phyloP scores from a whole-genome alignment of 768 basidiomycete genomes.

The Hypsizygus marmoreus region DNA sequence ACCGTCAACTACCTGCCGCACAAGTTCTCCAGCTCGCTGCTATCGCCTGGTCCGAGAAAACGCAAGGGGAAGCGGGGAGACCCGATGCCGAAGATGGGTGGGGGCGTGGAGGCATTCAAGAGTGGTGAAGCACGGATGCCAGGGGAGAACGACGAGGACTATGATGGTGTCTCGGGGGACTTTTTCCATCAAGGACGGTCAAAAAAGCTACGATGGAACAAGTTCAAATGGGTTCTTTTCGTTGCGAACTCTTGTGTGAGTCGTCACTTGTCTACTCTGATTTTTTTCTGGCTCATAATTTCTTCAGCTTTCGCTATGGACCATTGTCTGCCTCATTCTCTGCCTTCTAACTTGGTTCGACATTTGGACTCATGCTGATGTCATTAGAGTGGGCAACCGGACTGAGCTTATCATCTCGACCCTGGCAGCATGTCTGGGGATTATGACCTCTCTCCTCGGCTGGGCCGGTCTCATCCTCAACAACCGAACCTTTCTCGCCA shows the following conservation, averaged over 20 bases:
- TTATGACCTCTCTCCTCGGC: slow-evolving; percentile 71
- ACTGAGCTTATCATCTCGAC: slow-evolving; percentile 72
- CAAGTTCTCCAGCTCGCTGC: slow-evolving; percentile 60
- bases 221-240: slow-evolving; percentile 80
- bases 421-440: slow-evolving; percentile 56
- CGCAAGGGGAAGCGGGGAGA: slow-evolving; percentile 35
- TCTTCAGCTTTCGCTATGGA: slow-evolving; percentile 52
- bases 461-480: slow-evolving; percentile 85
- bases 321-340: slow-evolving; percentile 59
- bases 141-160: slow-evolving; percentile 53
- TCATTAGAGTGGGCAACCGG: slow-evolving; percentile 69
- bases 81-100: slow-evolving; percentile 59
- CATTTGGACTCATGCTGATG: slow-evolving; percentile 65
- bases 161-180: slow-evolving; percentile 44
- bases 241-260: slow-evolving; percentile 52
- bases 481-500: slow-evolving; percentile 80
- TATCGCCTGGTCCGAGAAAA: slow-evolving; percentile 42
- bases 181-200: slow-evolving; percentile 42
- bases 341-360: slow-evolving; percentile 80
- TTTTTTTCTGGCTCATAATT: neutral
- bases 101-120: slow-evolving; percentile 69
- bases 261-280: neutral
- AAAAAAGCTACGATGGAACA: slow-evolving; percentile 68
- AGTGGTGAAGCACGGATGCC: slow-evolving; percentile 55
- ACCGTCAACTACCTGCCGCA: slow-evolving; percentile 71